Conservation (phyloP, 345 rosid species). For the Brassica incana region DNA sequence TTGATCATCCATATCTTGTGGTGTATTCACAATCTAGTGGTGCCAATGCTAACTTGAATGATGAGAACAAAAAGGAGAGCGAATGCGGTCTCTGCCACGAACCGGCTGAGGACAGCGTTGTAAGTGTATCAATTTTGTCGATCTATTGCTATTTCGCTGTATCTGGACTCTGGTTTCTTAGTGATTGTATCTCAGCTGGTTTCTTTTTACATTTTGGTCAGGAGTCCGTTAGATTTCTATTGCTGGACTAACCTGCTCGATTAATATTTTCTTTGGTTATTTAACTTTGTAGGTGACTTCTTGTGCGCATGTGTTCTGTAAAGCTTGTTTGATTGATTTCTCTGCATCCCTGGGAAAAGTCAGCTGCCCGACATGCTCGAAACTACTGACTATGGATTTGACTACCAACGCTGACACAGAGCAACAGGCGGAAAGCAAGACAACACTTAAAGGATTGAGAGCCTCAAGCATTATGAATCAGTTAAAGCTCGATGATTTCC, state of each 20-base stretch:
- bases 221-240: background rate
- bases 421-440: conserved; percentile 47
- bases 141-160: background rate
- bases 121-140: conserved; percentile 38
- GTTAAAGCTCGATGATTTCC: conserved; percentile 70
- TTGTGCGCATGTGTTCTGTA: conserved; percentile 85
- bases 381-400: conserved; percentile 72
- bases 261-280: background rate
- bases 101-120: conserved; percentile 78
- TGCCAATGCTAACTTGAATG: conserved; percentile 3
- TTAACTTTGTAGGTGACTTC: conserved; percentile 62
- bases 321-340: conserved; percentile 76
- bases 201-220: background rate
- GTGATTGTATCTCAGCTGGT: too few relatives aligned
- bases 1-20: conserved; percentile 96
- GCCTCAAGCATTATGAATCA: conserved; percentile 86
- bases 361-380: conserved; percentile 81
- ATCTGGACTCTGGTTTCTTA: background rate
- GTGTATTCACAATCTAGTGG: conserved; percentile 51
- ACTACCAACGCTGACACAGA: conserved; percentile 49
- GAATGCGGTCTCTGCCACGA: conserved; percentile 82
- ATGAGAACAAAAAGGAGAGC: conserved; percentile 34
- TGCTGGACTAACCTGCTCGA: conserved; percentile 5
- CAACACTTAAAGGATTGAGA: conserved; percentile 70
- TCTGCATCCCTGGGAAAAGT: conserved; percentile 63